Base-by-base conservation (phyloP, 2,329 filamentous ascomycete species). In the Sphaerostilbella broomeana region DNA sequence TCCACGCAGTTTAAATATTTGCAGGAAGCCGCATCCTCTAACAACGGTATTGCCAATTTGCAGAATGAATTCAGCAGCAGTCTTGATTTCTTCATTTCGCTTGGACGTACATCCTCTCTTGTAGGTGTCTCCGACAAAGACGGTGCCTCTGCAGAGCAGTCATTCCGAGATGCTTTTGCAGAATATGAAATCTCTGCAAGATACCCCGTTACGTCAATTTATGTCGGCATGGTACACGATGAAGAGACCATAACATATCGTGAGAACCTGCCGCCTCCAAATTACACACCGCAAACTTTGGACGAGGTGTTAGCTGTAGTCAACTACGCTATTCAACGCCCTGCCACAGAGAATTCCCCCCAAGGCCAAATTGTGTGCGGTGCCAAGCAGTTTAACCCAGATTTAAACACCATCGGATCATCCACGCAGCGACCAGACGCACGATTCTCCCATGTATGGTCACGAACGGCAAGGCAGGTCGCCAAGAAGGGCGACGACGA, bases 401-500 rank as follows among this genome's bases (percentile, higher is more conserved):
- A 38, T 9, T 10, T 21, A 10, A 9, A 16, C 5, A 22, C 19
- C 30, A 12, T 12, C 11, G 15, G n/a, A 33, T 19, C 2, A 3
- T 6, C 11, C 6, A 22, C 26, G 6, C 30, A 34, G 11, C 35
- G 36, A 4, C 37, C 13, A 27, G 41, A 43, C 19, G 36, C 41
- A 16, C 36, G 29, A 13, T 43, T 43, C 41, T 26, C 36, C 9
- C 41, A 43, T 21, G 4, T 43, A 17, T 43, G 41, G 41, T 30
- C 41, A 10, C 28, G 35, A 19, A 19, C 31, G 6, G 13, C 41
- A 5, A 36, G 29, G 1, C 36, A 38, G 5, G 15, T 26, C 20
- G 22, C 41, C n/a, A 43, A 26, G 27, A 6, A 19, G n/a, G 13
- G 20, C 19, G 31, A 40, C 3, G 37, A 40, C 28, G 26, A 24